Evolutionary conservation across 2,329 filamentous ascomycete genomes (phyloP).

Genomic region (Cladobotryum protrusum): DNA sequence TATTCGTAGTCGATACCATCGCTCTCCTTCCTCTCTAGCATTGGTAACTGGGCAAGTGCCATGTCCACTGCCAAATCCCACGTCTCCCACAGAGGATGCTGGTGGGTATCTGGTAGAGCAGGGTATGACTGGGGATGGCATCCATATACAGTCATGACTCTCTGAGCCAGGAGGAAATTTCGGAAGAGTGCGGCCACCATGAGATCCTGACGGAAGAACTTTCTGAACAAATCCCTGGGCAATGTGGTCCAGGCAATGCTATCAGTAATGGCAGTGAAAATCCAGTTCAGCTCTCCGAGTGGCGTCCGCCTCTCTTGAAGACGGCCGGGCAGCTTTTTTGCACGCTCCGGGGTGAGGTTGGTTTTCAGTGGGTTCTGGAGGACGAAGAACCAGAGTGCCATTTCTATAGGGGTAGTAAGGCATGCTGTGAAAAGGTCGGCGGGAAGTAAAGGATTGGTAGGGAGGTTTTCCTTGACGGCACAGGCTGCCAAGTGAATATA

Average conservation of each 20-base stretch:
- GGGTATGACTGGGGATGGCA: slow-evolving; percentile 93
- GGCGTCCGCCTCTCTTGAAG: slow-evolving; percentile 91
- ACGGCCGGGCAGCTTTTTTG: slow-evolving; percentile 82
- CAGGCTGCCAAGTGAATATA: slow-evolving; percentile 92
- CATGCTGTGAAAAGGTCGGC: slow-evolving; percentile 96
- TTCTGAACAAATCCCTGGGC: slow-evolving; percentile 85
- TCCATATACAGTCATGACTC: slow-evolving; percentile 93
- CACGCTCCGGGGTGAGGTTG: slow-evolving; percentile 69
- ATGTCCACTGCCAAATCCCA: slow-evolving; percentile 98
- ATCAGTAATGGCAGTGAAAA: slow-evolving; percentile 97
- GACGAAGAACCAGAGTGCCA: slow-evolving; percentile 94
- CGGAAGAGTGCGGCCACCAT: slow-evolving; percentile 98
- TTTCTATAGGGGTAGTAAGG: slow-evolving; percentile 93
- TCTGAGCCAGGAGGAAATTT: slow-evolving; percentile 89
- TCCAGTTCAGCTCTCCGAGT: slow-evolving; percentile 96
- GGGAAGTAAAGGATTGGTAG: slow-evolving; percentile 87
- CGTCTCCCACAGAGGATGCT: slow-evolving; percentile 92
- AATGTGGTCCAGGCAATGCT: slow-evolving; percentile 98
- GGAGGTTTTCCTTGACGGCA: slow-evolving; percentile 81
- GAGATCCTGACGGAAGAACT: slow-evolving; percentile 92
- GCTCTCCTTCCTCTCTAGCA: slow-evolving; percentile 71
- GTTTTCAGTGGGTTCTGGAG: slow-evolving; percentile 75
- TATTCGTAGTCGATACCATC: slow-evolving; percentile 80
- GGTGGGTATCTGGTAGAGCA: slow-evolving; percentile 85
- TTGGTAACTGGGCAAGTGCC: slow-evolving; percentile 82